Percentiles rank a stretch among this genome's conserved stretches.
These are phyloP conservation scores for Ophiostoma tasmaniense DNA, from an alignment of 2,329 filamentous ascomycete genomes.

Conservation along the genomic window DNA sequence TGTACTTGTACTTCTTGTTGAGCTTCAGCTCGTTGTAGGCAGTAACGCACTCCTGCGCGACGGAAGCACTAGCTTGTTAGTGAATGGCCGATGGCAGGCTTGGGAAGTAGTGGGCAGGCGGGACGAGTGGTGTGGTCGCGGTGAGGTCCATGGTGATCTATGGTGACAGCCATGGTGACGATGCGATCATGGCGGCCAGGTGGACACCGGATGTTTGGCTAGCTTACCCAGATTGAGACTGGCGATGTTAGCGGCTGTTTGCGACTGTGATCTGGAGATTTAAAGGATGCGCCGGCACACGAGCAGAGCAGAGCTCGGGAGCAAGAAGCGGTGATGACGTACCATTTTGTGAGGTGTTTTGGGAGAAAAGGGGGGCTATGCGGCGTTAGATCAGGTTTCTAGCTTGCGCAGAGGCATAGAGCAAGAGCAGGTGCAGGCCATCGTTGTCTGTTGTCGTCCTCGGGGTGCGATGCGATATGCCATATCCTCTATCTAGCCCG, in stretches of 20 bases:
- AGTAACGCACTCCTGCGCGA: conserved; percentile 61
- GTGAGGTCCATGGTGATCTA: background rate
- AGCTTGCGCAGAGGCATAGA: background rate
- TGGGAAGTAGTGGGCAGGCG: background rate
- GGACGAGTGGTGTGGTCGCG: background rate
- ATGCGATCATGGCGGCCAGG: too few species aligned
- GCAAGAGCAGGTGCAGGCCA: background rate
- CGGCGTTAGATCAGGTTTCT: background rate
- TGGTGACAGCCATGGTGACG: background rate
- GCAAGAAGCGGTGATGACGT: conserved; percentile 9
- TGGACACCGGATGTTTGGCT: background rate
- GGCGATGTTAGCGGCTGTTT: conserved; percentile 9
- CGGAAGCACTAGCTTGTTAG: conserved; percentile 51
- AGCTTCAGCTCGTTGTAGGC: conserved; percentile 78
- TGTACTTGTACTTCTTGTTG: conserved; percentile 71
- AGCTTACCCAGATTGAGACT: conserved; percentile 60
- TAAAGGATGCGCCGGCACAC: conserved; percentile 5
- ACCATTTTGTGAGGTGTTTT: conserved; percentile 15
- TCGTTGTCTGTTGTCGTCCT: background rate
- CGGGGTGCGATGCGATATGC: background rate
- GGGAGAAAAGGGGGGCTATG: background rate
- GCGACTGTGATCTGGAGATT: background rate
- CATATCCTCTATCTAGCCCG: background rate
- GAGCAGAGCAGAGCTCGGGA: conserved; percentile 2
- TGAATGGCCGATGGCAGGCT: background rate